phyloP scores from a whole-genome alignment of 306 rosid genomes.

The Cucumis cinereus region DNA sequence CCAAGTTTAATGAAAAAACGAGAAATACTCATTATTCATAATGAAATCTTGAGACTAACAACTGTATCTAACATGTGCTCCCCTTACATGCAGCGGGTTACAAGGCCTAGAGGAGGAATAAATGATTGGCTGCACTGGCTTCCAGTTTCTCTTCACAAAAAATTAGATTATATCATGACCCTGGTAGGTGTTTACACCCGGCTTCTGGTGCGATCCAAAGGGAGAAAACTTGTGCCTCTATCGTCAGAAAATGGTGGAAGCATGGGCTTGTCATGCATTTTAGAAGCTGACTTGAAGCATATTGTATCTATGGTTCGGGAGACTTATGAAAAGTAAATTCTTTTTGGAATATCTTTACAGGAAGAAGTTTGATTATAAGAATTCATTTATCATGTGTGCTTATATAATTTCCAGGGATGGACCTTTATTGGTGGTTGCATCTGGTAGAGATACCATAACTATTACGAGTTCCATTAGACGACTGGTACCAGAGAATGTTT shows the following conservation, averaged over 20 bases:
- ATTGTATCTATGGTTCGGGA: constrained; percentile 65
- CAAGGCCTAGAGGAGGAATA: constrained; percentile 76
- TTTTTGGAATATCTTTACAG: not conserved
- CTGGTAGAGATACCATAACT: constrained; percentile 82
- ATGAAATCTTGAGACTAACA: not conserved
- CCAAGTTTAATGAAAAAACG: not conserved
- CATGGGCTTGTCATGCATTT: constrained; percentile 51
- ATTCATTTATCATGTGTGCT: not conserved
- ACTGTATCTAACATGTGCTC: not conserved
- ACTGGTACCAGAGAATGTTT: constrained; percentile 62
- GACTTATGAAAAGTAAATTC: constrained; percentile 60
- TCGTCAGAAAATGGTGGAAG: constrained; percentile 52
- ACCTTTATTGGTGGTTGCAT: constrained; percentile 81
- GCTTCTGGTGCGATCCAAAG: constrained; percentile 25
- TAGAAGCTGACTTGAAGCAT: constrained; percentile 73
- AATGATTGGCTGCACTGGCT: constrained; percentile 93
- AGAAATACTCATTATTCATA: not conserved
- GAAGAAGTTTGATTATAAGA: not conserved
- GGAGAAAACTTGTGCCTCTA: constrained; percentile 24
- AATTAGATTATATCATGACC: constrained; percentile 36
- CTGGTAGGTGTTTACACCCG: constrained; percentile 27
- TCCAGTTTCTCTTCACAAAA: constrained; percentile 72
- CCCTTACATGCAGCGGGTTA: constrained; percentile 52
- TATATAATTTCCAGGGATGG: constrained; percentile 57
- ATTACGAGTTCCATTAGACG: constrained; percentile 68